Percentiles rank a stretch among this genome's conserved stretches.
phyloP scores from a whole-genome alignment of 495 filamentous ascomycete species.

The Rostrohypoxylon terebratum region DNA sequence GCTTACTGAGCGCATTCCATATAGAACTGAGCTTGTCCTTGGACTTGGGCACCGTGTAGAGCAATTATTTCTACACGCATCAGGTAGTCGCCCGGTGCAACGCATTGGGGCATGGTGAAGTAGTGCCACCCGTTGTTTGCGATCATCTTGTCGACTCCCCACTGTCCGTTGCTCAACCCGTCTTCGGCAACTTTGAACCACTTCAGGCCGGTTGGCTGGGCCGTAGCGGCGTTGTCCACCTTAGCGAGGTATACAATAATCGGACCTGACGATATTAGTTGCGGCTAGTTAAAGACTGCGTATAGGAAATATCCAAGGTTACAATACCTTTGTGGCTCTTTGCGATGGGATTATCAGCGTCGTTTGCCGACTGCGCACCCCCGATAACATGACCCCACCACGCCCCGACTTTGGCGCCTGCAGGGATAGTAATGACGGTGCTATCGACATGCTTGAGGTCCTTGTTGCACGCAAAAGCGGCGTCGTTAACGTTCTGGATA shows the following conservation, averaged over 20 bases:
- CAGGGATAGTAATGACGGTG: constrained; percentile 61
- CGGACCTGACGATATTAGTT: constrained; percentile 49
- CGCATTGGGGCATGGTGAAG: constrained; percentile 59
- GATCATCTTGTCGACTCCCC: constrained; percentile 60
- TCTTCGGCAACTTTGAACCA: constrained; percentile 63
- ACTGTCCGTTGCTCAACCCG: constrained; percentile 56
- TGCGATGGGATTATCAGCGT: constrained; percentile 65
- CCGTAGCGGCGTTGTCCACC: constrained; percentile 58
- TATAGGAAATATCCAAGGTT: neutral
- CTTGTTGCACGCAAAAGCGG: constrained; percentile 56
- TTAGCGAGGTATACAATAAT: constrained; percentile 64
- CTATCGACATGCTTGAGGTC: constrained; percentile 50
- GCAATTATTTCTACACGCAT: constrained; percentile 66
- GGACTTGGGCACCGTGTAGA: constrained; percentile 57
- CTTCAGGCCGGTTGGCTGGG: constrained; percentile 50
- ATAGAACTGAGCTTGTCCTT: constrained; percentile 64
- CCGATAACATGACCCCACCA: constrained; percentile 66
- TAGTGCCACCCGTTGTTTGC: constrained; percentile 59
- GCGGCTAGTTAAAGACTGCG: neutral
- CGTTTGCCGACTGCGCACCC: constrained; percentile 56
- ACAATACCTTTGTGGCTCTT: constrained; percentile 56
- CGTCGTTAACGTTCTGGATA: constrained; percentile 54
- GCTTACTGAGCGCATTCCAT: constrained; percentile 59
- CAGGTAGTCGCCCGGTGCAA: constrained; percentile 62
- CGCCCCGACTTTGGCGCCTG: constrained; percentile 59